Evolutionary conservation across 768 basidiomycete species (phyloP).

Genomic region (Erythrobasidium yunnanense): DNA sequence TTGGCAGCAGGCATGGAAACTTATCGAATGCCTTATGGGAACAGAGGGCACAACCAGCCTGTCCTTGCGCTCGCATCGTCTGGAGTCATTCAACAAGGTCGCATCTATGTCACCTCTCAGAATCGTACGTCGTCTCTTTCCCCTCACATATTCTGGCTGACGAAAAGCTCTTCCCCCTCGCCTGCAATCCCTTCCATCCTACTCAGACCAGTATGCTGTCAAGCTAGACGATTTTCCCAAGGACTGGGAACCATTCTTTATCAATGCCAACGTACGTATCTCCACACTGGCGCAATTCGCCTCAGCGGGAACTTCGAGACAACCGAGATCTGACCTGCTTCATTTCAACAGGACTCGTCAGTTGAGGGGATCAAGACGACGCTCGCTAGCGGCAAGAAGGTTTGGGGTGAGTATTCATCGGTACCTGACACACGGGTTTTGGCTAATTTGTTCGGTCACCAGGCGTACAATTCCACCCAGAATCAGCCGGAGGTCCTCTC

Average conservation of each 20-base stretch:
- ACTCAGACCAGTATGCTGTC: constrained; percentile 97
- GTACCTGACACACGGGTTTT: too few relatives aligned
- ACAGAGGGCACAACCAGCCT: constrained; percentile 97
- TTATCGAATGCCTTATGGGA: constrained; percentile 98
- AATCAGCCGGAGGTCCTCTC: constrained; percentile 92
- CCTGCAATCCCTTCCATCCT: constrained; percentile 9
- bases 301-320: neutral
- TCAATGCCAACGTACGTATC: constrained; percentile 68
- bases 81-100: constrained; percentile 85
- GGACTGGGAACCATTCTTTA: constrained; percentile 99
- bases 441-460: too few relatives aligned
- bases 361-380: constrained; percentile 98
- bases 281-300: neutral
- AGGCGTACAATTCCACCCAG: constrained; percentile 86
- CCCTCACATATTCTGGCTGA: neutral
- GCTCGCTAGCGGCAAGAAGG: constrained; percentile 67
- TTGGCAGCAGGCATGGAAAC: constrained; percentile 94
- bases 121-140: constrained; percentile 42
- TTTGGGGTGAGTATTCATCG: constrained; percentile 61
- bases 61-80: constrained; percentile 87
- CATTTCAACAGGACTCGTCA: constrained; percentile 60
- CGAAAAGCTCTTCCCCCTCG: neutral
- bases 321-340: constrained; percentile 14
- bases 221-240: constrained; percentile 86
- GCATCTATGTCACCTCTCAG: constrained; percentile 91